Evolutionary conservation across 2,329 filamentous ascomycete genomes (phyloP).

Genomic region (Alternaria brassicicola): DNA sequence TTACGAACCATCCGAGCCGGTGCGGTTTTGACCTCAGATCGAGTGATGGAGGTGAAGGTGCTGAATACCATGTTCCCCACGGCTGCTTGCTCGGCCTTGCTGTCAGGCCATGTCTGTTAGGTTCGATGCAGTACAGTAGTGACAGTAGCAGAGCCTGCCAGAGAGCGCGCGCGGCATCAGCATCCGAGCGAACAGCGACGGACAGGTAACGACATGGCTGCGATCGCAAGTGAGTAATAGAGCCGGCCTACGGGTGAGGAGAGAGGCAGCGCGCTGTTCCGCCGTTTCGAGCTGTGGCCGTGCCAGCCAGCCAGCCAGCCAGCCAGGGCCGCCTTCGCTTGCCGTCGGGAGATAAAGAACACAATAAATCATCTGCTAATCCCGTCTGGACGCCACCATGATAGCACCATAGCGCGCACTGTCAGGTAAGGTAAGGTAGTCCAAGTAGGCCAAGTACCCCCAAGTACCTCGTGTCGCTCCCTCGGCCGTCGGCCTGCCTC

Average conservation of each 20-base stretch:
- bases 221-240: conserved; percentile 7
- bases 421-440: not conserved
- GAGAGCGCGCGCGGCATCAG: conserved; percentile 11
- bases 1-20: conserved; percentile 15
- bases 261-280: conserved; percentile 15
- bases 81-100: conserved; percentile 4
- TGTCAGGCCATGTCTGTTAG: conserved; percentile 18
- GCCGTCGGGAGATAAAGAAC: conserved; percentile 27
- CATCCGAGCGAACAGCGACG: conserved; percentile 13
- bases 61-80: conserved; percentile 5
- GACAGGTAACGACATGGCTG: conserved; percentile 7
- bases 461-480: conserved; percentile 22
- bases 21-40: conserved; percentile 11
- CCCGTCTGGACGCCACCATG: conserved; percentile 3
- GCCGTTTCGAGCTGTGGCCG: conserved; percentile 37
- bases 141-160: not conserved
- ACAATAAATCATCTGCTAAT: conserved; percentile 7
- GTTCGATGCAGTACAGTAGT: not conserved
- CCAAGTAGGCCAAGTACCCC: conserved; percentile 9
- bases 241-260: conserved; percentile 11
- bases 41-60: not conserved
- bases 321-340: conserved; percentile 27
- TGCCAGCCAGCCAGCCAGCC: conserved; percentile 15
- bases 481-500: conserved; percentile 21
- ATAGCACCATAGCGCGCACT: too few species aligned